These are phyloP conservation scores for Pythium vanterpoolii DNA, from an alignment of 352 stramenopile species.

Conservation along the genomic window DNA sequence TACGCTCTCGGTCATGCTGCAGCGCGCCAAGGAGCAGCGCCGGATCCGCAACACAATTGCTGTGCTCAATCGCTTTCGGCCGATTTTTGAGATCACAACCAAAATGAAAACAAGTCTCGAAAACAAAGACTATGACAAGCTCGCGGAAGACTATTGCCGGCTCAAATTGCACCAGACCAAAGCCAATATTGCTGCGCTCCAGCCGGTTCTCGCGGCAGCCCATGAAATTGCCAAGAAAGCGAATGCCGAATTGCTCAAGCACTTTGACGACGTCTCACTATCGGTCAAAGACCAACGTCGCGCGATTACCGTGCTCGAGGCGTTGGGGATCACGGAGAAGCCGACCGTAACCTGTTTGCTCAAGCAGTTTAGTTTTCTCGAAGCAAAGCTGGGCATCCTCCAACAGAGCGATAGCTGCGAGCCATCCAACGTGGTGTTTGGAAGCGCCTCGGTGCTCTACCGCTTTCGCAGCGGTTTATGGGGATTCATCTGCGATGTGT, in stretches of 20 bases:
- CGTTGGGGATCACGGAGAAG: conserved; percentile 59
- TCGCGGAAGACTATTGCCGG: conserved; percentile 67
- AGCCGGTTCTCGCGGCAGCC: conserved; percentile 50
- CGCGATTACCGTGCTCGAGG: conserved; percentile 53
- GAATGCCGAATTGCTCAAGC: conserved; percentile 54
- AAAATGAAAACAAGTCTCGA: conserved; percentile 74
- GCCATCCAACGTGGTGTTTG: conserved; percentile 41
- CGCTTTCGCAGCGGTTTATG: conserved; percentile 69
- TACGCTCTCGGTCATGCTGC: conserved; percentile 74
- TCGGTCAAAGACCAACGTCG: conserved; percentile 66
- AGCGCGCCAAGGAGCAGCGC: conserved; percentile 70
- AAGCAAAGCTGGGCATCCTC: conserved; percentile 39
- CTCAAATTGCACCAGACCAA: conserved; percentile 69
- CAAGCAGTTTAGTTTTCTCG: conserved; percentile 68
- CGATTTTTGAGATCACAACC: conserved; percentile 68
- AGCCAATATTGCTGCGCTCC: conserved; percentile 51
- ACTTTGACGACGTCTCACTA: conserved; percentile 60
- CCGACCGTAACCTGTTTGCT: conserved; percentile 58
- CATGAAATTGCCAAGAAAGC: conserved; percentile 58
- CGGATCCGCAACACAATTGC: conserved; percentile 71
- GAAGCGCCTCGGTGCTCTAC: conserved; percentile 48
- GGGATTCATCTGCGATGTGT: conserved; percentile 72
- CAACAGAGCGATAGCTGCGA: conserved; percentile 26
- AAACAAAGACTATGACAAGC: conserved; percentile 62
- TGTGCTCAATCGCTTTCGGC: conserved; percentile 61